These are phyloP conservation scores for Phaeosphaeriaceae sp. DNA, from an alignment of 2,329 filamentous ascomycete species.

Conservation along the genomic window DNA sequence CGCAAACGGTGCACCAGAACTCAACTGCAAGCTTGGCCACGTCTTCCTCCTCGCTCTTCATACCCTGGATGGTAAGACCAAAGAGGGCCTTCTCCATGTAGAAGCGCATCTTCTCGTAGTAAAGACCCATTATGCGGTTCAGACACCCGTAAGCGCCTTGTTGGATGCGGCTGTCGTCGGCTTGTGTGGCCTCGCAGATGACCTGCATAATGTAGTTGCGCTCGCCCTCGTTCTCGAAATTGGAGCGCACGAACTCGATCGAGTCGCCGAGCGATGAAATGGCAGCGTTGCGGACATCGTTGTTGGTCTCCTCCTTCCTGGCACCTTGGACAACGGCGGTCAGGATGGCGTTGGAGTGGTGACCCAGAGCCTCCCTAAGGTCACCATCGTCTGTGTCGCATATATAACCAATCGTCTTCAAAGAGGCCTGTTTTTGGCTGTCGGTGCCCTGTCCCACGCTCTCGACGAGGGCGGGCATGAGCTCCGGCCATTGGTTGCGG, in stretches of 20 bases:
- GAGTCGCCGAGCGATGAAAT: slow-evolving; percentile 95
- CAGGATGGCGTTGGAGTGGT: slow-evolving; percentile 96
- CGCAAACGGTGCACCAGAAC: slow-evolving; percentile 99
- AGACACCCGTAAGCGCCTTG: slow-evolving; percentile 95
- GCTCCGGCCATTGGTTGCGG: slow-evolving; percentile 88
- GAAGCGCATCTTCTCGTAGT: slow-evolving; percentile 99
- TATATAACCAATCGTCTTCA: slow-evolving; percentile 97
- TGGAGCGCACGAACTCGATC: slow-evolving; percentile 95
- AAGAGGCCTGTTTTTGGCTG: slow-evolving; percentile 90
- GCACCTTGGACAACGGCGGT: slow-evolving; percentile 98
- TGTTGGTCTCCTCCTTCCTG: slow-evolving; percentile 92
- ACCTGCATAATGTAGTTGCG: slow-evolving; percentile 99
- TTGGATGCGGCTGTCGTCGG: slow-evolving; percentile 87
- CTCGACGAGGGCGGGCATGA: slow-evolving; percentile 87
- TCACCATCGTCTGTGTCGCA: slow-evolving; percentile 94
- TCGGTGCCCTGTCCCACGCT: slow-evolving; percentile 88
- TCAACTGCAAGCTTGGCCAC: slow-evolving; percentile 97
- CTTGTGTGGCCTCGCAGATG: slow-evolving; percentile 97
- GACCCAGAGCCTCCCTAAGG: slow-evolving; percentile 77
- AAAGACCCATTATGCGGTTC: slow-evolving; percentile 97
- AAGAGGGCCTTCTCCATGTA: slow-evolving; percentile 99
- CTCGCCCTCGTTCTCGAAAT: slow-evolving; percentile 99
- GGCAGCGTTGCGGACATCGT: slow-evolving; percentile 88
- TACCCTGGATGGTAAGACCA: slow-evolving; percentile 94
- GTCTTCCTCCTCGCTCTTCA: slow-evolving; percentile 98